phyloP scores from a whole-genome alignment of 2,329 filamentous ascomycete species.

The Hypoxylon sp. region DNA sequence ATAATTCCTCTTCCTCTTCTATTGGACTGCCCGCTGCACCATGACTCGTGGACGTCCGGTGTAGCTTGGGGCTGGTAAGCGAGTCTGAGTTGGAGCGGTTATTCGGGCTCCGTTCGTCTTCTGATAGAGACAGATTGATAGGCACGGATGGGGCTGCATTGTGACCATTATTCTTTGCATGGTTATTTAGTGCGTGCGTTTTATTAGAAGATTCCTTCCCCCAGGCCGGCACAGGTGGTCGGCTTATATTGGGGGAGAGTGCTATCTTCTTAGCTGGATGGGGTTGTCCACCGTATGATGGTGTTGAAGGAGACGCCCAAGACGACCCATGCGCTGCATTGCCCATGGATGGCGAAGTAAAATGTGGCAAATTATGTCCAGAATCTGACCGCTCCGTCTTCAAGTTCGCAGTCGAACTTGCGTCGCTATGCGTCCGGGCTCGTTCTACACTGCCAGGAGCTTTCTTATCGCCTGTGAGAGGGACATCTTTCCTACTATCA shows the following conservation, averaged over 20 bases:
- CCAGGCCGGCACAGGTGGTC: slow-evolving; percentile 70
- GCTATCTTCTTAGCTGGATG: slow-evolving; percentile 68
- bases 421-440: slow-evolving; percentile 59
- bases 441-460: slow-evolving; percentile 64
- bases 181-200: slow-evolving; percentile 43
- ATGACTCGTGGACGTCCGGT: slow-evolving; percentile 54
- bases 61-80: slow-evolving; percentile 64
- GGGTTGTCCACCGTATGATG: slow-evolving; percentile 50
- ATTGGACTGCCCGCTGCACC: slow-evolving; percentile 71
- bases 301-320: slow-evolving; percentile 60
- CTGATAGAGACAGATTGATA: slow-evolving; percentile 70
- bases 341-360: slow-evolving; percentile 49
- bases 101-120: slow-evolving; percentile 71
- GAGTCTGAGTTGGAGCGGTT: slow-evolving; percentile 65
- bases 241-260: slow-evolving; percentile 65
- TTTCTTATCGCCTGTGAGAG: slow-evolving; percentile 64
- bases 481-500: slow-evolving; percentile 80
- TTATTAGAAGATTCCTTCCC: slow-evolving; percentile 51
- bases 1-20: slow-evolving; percentile 86
- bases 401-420: slow-evolving; percentile 51
- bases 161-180: slow-evolving; percentile 48
- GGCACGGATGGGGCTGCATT: slow-evolving; percentile 54
- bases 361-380: slow-evolving; percentile 48
- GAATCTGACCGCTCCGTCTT: slow-evolving; percentile 54
- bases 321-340: slow-evolving; percentile 43